These are phyloP conservation scores for Citrus maxima DNA, from an alignment of 345 rosid genomes.

Conservation along the genomic window DNA sequence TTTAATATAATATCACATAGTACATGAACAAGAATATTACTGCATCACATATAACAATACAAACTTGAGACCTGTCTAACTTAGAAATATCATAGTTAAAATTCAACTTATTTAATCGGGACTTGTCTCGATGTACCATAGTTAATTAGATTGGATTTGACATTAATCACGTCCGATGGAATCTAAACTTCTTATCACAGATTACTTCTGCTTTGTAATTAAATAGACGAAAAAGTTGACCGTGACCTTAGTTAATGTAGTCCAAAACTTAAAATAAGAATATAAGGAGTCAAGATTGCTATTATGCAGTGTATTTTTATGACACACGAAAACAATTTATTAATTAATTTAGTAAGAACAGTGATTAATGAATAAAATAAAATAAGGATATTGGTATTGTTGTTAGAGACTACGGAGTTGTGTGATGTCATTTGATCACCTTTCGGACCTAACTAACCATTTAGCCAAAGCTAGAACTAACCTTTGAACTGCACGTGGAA, in stretches of 20 bases:
- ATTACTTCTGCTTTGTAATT: background rate
- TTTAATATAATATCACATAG: too few relatives aligned
- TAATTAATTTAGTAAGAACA: background rate
- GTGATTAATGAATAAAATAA: background rate
- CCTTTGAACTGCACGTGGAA: conserved; percentile 26
- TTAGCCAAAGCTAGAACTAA: background rate
- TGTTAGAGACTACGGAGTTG: background rate
- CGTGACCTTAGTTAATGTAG: background rate
- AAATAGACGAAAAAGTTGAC: background rate
- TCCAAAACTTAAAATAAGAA: conserved; percentile 3
- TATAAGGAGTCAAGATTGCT: background rate
- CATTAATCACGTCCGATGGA: background rate
- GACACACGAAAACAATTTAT: background rate
- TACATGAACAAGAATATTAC: too few relatives aligned
- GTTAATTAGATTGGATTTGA: too few relatives aligned
- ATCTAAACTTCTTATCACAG: background rate
- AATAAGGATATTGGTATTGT: conserved; percentile 16
- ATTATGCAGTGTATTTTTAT: background rate
- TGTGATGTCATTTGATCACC: conserved; percentile 24
- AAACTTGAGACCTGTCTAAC: too few relatives aligned
- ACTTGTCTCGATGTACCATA: too few relatives aligned
- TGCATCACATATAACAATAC: too few relatives aligned
- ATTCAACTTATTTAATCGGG: too few relatives aligned
- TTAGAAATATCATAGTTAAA: too few relatives aligned
- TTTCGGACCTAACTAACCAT: conserved; percentile 38